A percentile compares a stretch with the other conserved stretches of the same genome.
Evolutionary conservation across 1,139 yeast genomes (phyloP).

Genomic region (Eremothecium gossypii): DNA sequence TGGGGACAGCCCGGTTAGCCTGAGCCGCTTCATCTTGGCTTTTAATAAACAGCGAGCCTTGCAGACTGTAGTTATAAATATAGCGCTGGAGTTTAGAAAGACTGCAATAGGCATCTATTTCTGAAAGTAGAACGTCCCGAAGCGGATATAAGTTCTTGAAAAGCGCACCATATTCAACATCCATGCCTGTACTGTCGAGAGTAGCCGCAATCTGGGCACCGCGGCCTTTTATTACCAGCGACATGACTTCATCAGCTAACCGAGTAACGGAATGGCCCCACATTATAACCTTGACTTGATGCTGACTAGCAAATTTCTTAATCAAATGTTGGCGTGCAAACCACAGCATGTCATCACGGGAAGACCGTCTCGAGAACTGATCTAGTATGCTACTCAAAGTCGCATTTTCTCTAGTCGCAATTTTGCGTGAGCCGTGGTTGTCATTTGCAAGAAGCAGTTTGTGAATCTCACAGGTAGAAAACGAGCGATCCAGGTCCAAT

Average conservation of each 20-base stretch:
- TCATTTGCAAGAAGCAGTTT: constrained; percentile 14
- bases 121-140: constrained; percentile 62
- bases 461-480: constrained; percentile 9
- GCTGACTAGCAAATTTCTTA: constrained; percentile 38
- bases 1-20: constrained; percentile 16
- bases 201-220: constrained; percentile 56
- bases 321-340: constrained; percentile 44
- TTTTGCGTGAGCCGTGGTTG: constrained; percentile 9
- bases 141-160: constrained; percentile 56
- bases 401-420: not conserved
- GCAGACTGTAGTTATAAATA: constrained; percentile 20
- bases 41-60: constrained; percentile 15
- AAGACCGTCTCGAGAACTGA: constrained; percentile 41
- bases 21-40: constrained; percentile 6
- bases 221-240: constrained; percentile 83
- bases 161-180: constrained; percentile 24
- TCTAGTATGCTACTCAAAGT: constrained; percentile 12
- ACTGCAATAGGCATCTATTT: constrained; percentile 44
- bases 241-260: constrained; percentile 67
- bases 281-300: constrained; percentile 46
- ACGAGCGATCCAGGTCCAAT: constrained; percentile 35
- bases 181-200: constrained; percentile 39
- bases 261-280: constrained; percentile 79
- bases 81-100: constrained; percentile 13
- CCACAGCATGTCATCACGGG: constrained; percentile 51